Evolutionary conservation across 306 rosid genomes (phyloP).

Genomic region (Castanopsis chinensis): DNA sequence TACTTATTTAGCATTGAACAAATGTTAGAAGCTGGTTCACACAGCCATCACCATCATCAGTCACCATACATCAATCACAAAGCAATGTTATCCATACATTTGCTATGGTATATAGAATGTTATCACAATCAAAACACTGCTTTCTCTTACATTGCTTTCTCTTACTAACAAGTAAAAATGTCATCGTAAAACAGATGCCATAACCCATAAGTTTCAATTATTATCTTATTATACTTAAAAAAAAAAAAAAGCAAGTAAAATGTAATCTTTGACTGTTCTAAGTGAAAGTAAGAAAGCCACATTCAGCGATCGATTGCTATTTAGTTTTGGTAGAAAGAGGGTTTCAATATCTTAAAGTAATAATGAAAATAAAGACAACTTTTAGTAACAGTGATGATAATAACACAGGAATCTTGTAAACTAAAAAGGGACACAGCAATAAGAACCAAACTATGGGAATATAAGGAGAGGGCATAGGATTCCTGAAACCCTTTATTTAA

Average conservation of each 20-base stretch:
- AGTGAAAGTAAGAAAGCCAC: constrained; percentile 29
- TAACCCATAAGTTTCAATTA: no score
- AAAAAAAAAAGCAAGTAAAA: not conserved
- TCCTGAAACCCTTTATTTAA: constrained; percentile 62
- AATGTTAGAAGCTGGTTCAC: constrained; percentile 21
- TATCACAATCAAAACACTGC: constrained; percentile 13
- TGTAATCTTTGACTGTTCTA: constrained; percentile 19
- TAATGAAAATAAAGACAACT: constrained; percentile 30
- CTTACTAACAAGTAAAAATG: no score
- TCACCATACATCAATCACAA: not conserved
- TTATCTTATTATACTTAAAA: not conserved
- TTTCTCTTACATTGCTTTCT: no score
- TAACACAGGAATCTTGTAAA: constrained; percentile 44
- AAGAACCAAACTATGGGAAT: constrained; percentile 63
- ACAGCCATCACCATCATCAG: constrained; percentile 32
- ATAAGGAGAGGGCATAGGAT: constrained; percentile 87
- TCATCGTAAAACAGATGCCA: no score
- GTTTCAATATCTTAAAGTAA: constrained; percentile 29
- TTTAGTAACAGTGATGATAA: constrained; percentile 26
- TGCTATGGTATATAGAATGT: no score
- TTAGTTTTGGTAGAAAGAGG: constrained; percentile 32
- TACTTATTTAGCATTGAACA: constrained; percentile 40
- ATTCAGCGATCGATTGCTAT: constrained; percentile 25
- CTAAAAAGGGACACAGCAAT: constrained; percentile 64
- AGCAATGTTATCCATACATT: no score